phyloP scores from a whole-genome alignment of 73 alveolate genomes.

The Stentor roeselii region DNA sequence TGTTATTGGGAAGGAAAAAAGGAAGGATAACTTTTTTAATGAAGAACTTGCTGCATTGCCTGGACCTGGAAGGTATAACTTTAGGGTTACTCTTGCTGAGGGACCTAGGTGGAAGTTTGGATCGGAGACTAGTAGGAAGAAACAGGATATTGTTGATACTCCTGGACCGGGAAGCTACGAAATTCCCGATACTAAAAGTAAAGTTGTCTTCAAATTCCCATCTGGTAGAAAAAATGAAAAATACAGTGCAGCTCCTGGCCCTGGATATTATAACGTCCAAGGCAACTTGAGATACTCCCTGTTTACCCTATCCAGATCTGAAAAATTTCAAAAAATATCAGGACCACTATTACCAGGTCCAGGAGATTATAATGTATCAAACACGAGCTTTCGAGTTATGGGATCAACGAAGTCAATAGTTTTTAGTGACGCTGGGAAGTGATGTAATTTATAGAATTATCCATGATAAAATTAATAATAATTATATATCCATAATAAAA shows the following conservation, averaged over 20 bases:
- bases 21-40: not conserved
- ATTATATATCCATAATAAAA: too few species aligned
- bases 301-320: not conserved
- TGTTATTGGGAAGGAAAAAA: not conserved
- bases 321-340: not conserved
- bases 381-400: too few species aligned
- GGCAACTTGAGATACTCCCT: not conserved
- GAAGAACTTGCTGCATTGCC: not conserved
- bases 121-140: not conserved
- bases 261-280: slow-evolving; percentile 8
- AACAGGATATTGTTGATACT: not conserved
- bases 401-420: too few species aligned
- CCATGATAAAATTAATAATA: too few species aligned
- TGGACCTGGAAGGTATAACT: slow-evolving; percentile 6
- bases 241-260: not conserved
- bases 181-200: too few species aligned
- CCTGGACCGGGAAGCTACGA: not conserved
- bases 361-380: not conserved
- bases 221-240: not conserved
- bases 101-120: slow-evolving; percentile 20
- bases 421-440: too few species aligned
- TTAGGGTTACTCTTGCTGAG: not conserved
- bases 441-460: too few species aligned
- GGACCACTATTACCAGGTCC: not conserved
- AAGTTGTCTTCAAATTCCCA: not conserved